Conservation (phyloP, 2,329 filamentous ascomycete species). For the Plenodomus biglobosus region DNA sequence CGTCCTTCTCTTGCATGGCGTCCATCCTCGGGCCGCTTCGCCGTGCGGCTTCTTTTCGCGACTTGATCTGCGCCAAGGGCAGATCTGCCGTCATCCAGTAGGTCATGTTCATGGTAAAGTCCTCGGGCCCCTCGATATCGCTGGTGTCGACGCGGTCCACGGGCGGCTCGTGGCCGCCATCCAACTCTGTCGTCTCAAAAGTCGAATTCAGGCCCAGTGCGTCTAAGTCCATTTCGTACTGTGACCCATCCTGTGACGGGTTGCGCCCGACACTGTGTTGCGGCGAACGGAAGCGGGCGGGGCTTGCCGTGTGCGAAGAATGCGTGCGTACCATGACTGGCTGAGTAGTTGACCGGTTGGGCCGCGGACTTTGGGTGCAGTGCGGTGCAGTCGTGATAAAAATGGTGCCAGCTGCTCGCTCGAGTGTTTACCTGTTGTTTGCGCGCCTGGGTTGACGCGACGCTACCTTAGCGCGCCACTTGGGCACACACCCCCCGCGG, state of each 20-base stretch:
- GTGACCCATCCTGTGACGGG: conserved; percentile 36
- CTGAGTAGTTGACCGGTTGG: background rate
- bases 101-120: conserved; percentile 49
- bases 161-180: conserved; percentile 29
- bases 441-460: no score
- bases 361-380: background rate
- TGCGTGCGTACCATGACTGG: conserved; percentile 36
- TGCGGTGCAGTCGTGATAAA: background rate
- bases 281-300: conserved; percentile 34
- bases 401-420: background rate
- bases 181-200: conserved; percentile 37
- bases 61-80: conserved; percentile 32
- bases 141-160: conserved; percentile 44
- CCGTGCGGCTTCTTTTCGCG: conserved; percentile 33
- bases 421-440: no score
- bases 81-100: conserved; percentile 47
- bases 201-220: conserved; percentile 42
- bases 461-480: no score
- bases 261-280: conserved; percentile 32
- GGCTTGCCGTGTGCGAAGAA: conserved; percentile 41
- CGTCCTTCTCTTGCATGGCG: conserved; percentile 20
- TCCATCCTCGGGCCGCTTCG: conserved; percentile 22
- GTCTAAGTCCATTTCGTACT: conserved; percentile 46
- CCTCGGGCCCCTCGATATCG: conserved; percentile 46
- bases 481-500: no score